Evolutionary conservation across 1,139 yeast genomes (phyloP).

Genomic region (Geotrichum bryndzae): DNA sequence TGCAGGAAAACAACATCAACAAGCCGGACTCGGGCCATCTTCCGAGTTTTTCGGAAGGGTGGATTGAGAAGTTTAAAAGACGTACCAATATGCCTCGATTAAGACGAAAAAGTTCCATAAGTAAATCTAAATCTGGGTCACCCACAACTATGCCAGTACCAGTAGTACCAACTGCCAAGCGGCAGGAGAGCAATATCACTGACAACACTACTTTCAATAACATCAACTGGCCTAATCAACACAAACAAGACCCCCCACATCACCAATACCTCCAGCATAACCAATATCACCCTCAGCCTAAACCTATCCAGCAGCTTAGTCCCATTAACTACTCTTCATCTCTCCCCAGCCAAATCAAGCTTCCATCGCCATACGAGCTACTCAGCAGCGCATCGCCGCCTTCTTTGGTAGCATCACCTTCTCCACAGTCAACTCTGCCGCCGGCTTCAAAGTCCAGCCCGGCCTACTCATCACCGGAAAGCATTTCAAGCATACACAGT

Average conservation of each 20-base stretch:
- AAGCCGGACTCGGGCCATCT: neutral
- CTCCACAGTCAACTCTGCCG: neutral
- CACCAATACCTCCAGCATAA: neutral
- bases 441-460: neutral
- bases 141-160: neutral
- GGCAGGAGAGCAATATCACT: neutral
- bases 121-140: neutral
- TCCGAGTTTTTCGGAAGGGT: constrained; percentile 13
- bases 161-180: neutral
- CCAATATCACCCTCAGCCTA: neutral
- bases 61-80: constrained; percentile 15
- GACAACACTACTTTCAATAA: neutral
- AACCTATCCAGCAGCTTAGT: neutral
- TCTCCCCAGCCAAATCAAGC: neutral
- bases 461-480: neutral
- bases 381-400: neutral
- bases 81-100: constrained; percentile 11
- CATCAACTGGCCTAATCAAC: neutral
- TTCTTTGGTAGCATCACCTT: neutral
- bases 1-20: neutral
- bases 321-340: neutral
- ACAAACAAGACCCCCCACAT: constrained; percentile 5
- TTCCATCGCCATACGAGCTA: neutral
- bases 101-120: neutral
- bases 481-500: neutral